phyloP scores from a whole-genome alignment of 345 rosid species.

The Ceriops zippeliana region DNA sequence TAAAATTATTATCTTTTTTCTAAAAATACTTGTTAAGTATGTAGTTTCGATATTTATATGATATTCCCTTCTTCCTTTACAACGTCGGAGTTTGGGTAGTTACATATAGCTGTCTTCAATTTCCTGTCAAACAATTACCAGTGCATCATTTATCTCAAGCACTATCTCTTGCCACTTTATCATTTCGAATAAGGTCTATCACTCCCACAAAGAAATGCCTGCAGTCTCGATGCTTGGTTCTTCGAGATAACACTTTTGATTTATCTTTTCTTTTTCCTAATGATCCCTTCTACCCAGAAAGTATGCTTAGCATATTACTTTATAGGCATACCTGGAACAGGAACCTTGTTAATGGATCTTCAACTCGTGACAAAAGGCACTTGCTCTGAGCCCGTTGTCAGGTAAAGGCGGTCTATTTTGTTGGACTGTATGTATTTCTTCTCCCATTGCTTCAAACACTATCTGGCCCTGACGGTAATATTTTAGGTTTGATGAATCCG shows the following conservation, averaged over 20 bases:
- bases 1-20: too few relatives aligned
- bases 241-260: constrained; percentile 7
- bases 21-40: too few relatives aligned
- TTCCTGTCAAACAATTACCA: constrained; percentile 87
- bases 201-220: constrained; percentile 44
- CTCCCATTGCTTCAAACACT: background rate
- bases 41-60: too few relatives aligned
- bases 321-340: constrained; percentile 24
- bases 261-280: background rate
- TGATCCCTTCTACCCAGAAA: background rate
- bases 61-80: too few relatives aligned
- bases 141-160: constrained; percentile 74
- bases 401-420: constrained; percentile 17
- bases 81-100: too few relatives aligned
- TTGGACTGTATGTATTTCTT: background rate
- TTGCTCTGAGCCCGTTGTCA: constrained; percentile 14
- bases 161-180: constrained; percentile 58
- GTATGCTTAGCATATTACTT: background rate
- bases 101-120: constrained; percentile 32
- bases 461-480: background rate
- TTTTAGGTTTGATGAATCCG: background rate
- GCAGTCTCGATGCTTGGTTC: constrained; percentile 35
- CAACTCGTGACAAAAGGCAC: constrained; percentile 24
- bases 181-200: constrained; percentile 71
- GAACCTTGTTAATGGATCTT: constrained; percentile 34